Evolutionary conservation across 768 basidiomycete species (phyloP).

Genomic region (Lactarius psammicola): DNA sequence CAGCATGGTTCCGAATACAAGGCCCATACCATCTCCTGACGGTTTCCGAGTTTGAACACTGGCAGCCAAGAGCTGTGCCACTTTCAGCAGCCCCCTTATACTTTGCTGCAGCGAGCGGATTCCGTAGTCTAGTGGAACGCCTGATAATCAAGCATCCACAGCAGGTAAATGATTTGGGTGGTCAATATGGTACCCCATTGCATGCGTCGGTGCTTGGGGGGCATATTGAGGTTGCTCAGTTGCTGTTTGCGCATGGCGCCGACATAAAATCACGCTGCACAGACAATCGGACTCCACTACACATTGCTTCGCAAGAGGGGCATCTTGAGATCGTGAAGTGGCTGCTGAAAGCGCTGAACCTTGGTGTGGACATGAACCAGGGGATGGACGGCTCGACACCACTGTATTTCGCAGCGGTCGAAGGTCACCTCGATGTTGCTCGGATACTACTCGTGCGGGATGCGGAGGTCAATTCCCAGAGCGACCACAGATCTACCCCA

Average conservation of each 20-base stretch:
- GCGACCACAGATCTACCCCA: no score
- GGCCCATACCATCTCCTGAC: rapidly evolving
- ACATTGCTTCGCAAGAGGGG: background rate
- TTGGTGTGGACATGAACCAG: background rate
- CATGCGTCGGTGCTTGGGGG: background rate
- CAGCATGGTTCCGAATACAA: background rate
- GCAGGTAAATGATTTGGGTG: background rate
- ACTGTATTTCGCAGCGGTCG: background rate
- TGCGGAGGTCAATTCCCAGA: no score
- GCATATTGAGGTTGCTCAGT: background rate
- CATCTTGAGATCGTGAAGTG: background rate
- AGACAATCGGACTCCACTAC: background rate
- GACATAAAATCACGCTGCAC: background rate
- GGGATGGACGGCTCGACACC: background rate
- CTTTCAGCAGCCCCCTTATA: background rate
- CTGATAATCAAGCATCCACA: background rate
- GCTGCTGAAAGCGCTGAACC: background rate
- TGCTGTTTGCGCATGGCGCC: background rate
- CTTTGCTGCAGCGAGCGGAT: background rate
- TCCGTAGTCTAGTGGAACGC: background rate
- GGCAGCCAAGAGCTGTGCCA: no score
- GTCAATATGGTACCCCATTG: background rate
- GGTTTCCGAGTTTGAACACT: rapidly evolving
- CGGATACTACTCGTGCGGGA: no score
- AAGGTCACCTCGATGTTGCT: no score